Evolutionary conservation across 306 rosid species (phyloP), one percentile per base, ranked within the genome.

Genomic region (Vigna nakashimae): DNA sequence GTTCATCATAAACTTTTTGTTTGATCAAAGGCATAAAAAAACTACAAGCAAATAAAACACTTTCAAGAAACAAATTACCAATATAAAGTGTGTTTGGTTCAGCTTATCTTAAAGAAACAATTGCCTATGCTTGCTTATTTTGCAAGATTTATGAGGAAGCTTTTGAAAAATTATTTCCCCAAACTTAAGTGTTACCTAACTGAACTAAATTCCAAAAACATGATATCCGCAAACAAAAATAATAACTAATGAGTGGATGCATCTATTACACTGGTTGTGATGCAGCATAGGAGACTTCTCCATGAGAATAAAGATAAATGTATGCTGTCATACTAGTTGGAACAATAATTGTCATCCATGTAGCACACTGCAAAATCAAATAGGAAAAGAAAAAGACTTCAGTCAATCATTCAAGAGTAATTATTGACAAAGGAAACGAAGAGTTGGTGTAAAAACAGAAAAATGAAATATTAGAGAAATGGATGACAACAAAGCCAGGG

Each of bases 221-320:
- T 65, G 62, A 79, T 34, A 69, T 68, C 30, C 34, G 68, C 46
- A 63, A 81, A 68, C 58, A 69, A 67, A 59, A 70, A 57, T 64
- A 71, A 72, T 34, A 77, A 71, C 48, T 63, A 53, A 57, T 74
- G 85, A 81, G 85, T 84, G 91, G 98, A 91, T 85, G 94, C 97
- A 79, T 92, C 97, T 96, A 96, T 96, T 96, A 92, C 99, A 96
- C 99, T 86, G 99, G 99, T 96, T 96, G 99, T 80, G 97, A 93
- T 87, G 99, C 99, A 85, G 99, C 98, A 77, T 91, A 87, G 18
- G 93, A 85, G 71, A 96, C 99, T 93, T 96, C 99, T 80, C 98
- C 99, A 48, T 86, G 94, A 51, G 99, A 96, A 82, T 96, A 96
- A 73, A 96, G 99, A 89, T 91, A 96, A 24, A 96, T 88, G 83